Conservation (phyloP, 768 basidiomycete genomes). For the Hericium rajendrae region DNA sequence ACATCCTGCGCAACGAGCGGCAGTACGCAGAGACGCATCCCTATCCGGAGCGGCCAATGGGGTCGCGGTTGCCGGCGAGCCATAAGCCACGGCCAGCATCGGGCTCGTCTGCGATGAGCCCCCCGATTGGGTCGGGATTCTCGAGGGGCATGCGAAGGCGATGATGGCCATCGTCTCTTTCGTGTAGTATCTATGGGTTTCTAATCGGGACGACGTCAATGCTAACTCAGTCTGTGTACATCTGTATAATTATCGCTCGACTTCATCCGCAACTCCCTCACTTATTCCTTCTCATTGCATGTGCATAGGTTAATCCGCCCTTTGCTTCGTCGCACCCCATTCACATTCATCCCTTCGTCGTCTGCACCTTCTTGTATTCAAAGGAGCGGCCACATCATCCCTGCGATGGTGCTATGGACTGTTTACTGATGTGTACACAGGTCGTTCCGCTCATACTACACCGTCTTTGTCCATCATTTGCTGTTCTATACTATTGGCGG, state of each 20-base stretch:
- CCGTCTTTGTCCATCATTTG: no score
- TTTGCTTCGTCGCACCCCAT: background rate
- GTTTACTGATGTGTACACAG: no score
- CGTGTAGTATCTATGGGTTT: background rate
- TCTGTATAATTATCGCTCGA: background rate
- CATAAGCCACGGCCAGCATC: background rate
- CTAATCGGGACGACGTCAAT: no score
- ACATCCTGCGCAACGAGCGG: conserved; percentile 13
- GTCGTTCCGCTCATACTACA: no score
- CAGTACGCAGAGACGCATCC: background rate
- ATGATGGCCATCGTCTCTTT: background rate
- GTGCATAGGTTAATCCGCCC: background rate
- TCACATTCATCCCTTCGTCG: background rate
- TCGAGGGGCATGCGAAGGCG: background rate
- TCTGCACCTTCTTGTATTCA: background rate
- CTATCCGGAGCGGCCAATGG: background rate
- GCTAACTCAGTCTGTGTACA: background rate
- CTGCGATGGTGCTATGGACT: no score
- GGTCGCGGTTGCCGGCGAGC: background rate
- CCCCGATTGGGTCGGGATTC: background rate
- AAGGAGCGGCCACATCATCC: no score
- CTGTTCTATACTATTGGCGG: no score
- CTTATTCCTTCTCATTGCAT: background rate
- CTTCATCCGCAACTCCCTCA: background rate
- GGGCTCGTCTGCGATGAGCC: background rate